Percentiles rank a stretch among this genome's conserved stretches.
Evolutionary conservation across 2,329 filamentous ascomycete genomes (phyloP).

Genomic region (Phialemoniopsis sp.): DNA sequence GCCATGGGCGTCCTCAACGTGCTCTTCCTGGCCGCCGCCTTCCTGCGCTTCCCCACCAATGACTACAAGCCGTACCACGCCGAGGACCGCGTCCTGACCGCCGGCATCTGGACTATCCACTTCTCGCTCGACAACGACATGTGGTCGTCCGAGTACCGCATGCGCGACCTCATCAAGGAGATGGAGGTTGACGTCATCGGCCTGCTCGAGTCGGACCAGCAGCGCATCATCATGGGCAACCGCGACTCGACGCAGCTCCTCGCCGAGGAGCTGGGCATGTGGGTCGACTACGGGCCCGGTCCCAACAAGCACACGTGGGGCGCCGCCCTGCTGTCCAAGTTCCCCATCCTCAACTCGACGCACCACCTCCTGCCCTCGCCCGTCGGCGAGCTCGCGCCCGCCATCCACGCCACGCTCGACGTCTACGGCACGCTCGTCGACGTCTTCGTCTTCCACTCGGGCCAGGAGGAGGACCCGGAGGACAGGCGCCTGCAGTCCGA

Average conservation of each 20-base stretch:
- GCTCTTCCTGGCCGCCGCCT: constrained; percentile 74
- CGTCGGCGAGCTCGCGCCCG: constrained; percentile 89
- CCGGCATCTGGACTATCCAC: constrained; percentile 98
- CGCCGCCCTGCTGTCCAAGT: constrained; percentile 87
- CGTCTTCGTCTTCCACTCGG: constrained; percentile 97
- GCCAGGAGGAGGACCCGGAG: constrained; percentile 93
- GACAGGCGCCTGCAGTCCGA: constrained; percentile 82
- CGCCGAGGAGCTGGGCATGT: constrained; percentile 97
- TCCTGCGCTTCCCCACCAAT: constrained; percentile 87
- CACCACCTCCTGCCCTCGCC: constrained; percentile 93
- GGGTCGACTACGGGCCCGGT: constrained; percentile 93
- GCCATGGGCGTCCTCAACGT: constrained; percentile 74
- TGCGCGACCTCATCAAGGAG: constrained; percentile 86
- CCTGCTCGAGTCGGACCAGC: constrained; percentile 87
- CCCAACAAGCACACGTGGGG: constrained; percentile 99
- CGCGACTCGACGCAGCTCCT: constrained; percentile 93
- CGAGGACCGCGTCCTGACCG: constrained; percentile 82
- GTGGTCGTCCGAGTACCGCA: constrained; percentile 95
- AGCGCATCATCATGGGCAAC: constrained; percentile 99
- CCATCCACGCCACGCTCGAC: constrained; percentile 93
- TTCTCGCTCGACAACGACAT: constrained; percentile 98
- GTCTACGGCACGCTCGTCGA: constrained; percentile 88
- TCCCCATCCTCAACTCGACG: constrained; percentile 94
- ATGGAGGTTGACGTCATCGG: constrained; percentile 96
- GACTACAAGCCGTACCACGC: constrained; percentile 88